Conservation (phyloP, 352 stramenopile species). For the Phytophthora macrochlamydospora region DNA sequence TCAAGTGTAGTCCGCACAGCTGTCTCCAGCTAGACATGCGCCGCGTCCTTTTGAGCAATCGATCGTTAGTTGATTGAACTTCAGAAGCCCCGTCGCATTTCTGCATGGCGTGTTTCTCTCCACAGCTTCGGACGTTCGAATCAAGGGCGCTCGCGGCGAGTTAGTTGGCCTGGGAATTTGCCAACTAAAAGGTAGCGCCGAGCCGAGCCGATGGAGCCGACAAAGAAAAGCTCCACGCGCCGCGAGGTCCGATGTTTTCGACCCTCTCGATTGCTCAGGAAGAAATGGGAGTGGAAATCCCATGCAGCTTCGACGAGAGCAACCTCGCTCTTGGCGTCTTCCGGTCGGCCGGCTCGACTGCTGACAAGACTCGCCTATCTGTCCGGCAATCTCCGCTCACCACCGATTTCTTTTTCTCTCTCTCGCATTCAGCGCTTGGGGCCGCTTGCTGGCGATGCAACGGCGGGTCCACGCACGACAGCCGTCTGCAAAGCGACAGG, state of each 20-base stretch:
- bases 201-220: neutral
- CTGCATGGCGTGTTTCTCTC: neutral
- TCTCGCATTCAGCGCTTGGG: neutral
- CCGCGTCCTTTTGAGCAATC: neutral
- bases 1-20: neutral
- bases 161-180: neutral
- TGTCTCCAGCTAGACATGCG: neutral
- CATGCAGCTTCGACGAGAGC: neutral
- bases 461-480: constrained; percentile 1
- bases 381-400: neutral
- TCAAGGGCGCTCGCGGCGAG: neutral
- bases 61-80: neutral
- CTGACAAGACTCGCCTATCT: neutral
- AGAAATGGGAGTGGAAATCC: neutral
- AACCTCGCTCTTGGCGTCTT: neutral
- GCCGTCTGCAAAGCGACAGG: neutral
- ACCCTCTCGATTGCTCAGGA: neutral
- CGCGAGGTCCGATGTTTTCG: neutral
- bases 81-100: neutral
- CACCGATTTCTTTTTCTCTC: neutral
- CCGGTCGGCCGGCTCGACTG: neutral
- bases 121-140: neutral
- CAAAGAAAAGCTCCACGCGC: constrained; percentile 1
- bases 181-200: neutral
- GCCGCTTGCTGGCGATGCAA: neutral